Conservation (phyloP, 768 basidiomycete genomes). For the Chalciporus sphaerocephalus region DNA sequence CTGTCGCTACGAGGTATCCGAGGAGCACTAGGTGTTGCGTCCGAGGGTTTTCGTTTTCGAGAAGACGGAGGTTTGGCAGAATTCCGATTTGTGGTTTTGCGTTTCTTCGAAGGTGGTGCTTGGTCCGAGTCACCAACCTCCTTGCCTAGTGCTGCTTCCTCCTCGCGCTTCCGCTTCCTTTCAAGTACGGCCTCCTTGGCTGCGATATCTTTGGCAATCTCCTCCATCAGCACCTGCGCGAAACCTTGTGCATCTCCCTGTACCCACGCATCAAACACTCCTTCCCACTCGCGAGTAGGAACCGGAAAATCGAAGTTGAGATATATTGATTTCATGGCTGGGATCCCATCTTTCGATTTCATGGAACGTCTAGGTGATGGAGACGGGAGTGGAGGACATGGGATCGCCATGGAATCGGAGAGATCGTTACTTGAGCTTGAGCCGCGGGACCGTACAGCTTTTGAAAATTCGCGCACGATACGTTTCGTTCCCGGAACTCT, state of each 20-base stretch:
- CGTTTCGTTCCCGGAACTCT: slow-evolving; percentile 88
- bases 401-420: slow-evolving; percentile 17
- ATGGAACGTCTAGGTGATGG: slow-evolving; percentile 42
- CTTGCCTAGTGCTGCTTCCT: slow-evolving; percentile 32
- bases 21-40: slow-evolving; percentile 20
- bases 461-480: slow-evolving; percentile 84
- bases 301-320: slow-evolving; percentile 85
- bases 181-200: slow-evolving; percentile 53
- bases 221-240: slow-evolving; percentile 54
- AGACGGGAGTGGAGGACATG: slow-evolving; percentile 40
- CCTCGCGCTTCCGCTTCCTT: slow-evolving; percentile 55
- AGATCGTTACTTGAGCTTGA: slow-evolving; percentile 33
- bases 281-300: slow-evolving; percentile 83
- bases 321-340: slow-evolving; percentile 65
- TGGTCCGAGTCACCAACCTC: slow-evolving; percentile 10
- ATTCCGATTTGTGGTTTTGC: slow-evolving; percentile 17
- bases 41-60: slow-evolving; percentile 25
- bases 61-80: slow-evolving; percentile 15
- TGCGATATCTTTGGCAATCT: slow-evolving; percentile 51
- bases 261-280: slow-evolving; percentile 86
- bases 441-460: slow-evolving; percentile 60
- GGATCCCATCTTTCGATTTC: slow-evolving; percentile 42
- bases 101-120: slow-evolving; percentile 21
- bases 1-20: slow-evolving; percentile 30
- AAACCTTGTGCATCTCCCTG: slow-evolving; percentile 85